Conservation (phyloP, 305 asterid genomes). For the Ilex paraguariensis region DNA sequence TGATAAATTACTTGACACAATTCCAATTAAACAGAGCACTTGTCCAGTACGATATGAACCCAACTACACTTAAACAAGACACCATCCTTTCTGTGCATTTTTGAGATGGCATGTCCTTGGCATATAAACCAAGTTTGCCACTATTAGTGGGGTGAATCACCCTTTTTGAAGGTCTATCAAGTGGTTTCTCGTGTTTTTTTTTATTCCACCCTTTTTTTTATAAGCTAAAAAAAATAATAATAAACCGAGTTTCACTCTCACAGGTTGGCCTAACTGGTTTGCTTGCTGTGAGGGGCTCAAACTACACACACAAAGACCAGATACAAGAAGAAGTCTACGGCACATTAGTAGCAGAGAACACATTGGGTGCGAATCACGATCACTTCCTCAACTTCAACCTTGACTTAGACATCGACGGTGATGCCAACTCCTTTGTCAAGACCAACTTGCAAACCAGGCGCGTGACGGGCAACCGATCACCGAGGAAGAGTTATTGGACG, state of each 20-base stretch:
- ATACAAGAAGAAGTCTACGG: constrained; percentile 56
- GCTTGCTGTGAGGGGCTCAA: constrained; percentile 48
- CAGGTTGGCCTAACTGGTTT: constrained; percentile 61
- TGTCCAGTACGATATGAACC: no score
- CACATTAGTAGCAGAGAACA: constrained; percentile 51
- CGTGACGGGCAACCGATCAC: constrained; percentile 16
- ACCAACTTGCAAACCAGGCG: constrained; percentile 24
- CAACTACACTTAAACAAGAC: no score
- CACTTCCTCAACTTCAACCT: constrained; percentile 57
- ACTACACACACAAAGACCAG: constrained; percentile 42
- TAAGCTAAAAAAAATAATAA: neutral
- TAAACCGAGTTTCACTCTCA: neutral
- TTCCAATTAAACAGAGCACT: no score
- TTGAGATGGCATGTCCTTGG: no score
- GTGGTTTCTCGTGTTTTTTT: no score
- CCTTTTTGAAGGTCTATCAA: no score
- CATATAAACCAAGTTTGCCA: no score
- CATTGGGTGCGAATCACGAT: constrained; percentile 48
- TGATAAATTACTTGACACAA: no score
- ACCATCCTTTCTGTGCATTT: no score
- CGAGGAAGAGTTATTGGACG: constrained; percentile 61
- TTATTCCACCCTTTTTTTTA: no score
- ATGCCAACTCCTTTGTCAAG: constrained; percentile 44
- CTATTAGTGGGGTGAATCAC: no score
- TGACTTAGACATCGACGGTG: constrained; percentile 58